Conservation (phyloP, 441 rosid species). For the Manihot esculenta region DNA sequence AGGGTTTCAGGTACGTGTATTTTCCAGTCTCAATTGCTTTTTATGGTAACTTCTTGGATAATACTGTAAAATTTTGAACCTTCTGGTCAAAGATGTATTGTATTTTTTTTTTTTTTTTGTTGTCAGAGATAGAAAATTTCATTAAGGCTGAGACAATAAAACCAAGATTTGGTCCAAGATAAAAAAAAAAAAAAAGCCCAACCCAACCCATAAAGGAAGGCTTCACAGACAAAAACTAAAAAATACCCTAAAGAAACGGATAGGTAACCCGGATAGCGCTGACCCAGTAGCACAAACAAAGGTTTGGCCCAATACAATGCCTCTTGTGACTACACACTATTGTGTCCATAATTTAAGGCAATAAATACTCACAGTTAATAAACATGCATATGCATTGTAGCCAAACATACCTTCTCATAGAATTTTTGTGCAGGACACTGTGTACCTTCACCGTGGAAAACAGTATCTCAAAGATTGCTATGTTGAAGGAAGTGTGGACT, state of each 20-base stretch:
- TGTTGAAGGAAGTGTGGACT: slow-evolving; percentile 90
- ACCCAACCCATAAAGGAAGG: too few species aligned
- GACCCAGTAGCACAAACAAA: too few species aligned
- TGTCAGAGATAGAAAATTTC: too few species aligned
- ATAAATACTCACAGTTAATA: neutral
- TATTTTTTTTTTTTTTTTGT: too few species aligned
- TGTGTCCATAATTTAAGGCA: neutral
- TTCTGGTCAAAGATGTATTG: neutral
- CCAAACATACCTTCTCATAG: slow-evolving; percentile 5
- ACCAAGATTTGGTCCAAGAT: too few species aligned
- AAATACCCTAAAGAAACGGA: too few species aligned
- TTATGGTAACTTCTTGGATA: neutral
- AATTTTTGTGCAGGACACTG: slow-evolving; percentile 66
- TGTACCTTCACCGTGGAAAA: slow-evolving; percentile 88
- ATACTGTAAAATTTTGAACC: neutral
- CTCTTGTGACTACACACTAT: neutral
- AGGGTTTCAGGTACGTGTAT: slow-evolving; percentile 81
- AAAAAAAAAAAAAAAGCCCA: too few species aligned
- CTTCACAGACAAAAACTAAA: too few species aligned
- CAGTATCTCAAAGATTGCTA: slow-evolving; percentile 89
- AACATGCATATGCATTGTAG: neutral
- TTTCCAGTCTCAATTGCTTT: neutral
- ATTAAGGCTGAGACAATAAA: too few species aligned
- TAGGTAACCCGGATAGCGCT: too few species aligned
- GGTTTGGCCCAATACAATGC: too few species aligned